phyloP scores from a whole-genome alignment of 345 rosid genomes.

The Pelargonium nanum region DNA sequence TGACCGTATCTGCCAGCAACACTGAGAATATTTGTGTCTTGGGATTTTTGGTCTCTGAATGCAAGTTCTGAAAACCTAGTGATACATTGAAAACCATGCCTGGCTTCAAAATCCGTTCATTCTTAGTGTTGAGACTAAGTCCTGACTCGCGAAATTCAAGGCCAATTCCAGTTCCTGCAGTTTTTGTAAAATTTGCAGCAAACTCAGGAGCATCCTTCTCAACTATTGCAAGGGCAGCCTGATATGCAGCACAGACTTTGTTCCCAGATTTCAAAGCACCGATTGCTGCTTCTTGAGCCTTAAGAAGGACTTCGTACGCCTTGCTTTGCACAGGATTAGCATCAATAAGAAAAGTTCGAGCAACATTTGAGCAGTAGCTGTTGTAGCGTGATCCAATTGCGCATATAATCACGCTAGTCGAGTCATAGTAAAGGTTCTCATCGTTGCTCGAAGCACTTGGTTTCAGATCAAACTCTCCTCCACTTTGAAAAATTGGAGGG shows the following conservation, averaged over 20 bases:
- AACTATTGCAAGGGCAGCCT: conserved; percentile 66
- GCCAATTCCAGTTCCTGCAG: conserved; percentile 98
- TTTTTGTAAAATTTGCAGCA: conserved; percentile 56
- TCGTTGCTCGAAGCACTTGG: conserved; percentile 94
- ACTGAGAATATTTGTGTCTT: conserved; percentile 56
- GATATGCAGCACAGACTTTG: conserved; percentile 52
- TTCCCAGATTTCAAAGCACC: conserved; percentile 61
- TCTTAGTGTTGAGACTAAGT: conserved; percentile 63
- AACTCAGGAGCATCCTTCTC: conserved; percentile 78
- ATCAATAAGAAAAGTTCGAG: conserved; percentile 77
- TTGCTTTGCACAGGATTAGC: conserved; percentile 70
- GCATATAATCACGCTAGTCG: conserved; percentile 77
- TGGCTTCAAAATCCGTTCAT: conserved; percentile 49
- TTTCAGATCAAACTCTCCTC: conserved; percentile 81
- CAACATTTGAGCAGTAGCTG: conserved; percentile 88
- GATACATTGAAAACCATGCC: conserved; percentile 80
- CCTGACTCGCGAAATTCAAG: conserved; percentile 95
- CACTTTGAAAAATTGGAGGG: conserved; percentile 94
- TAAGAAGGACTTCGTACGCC: conserved; percentile 79
- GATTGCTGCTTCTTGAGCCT: conserved; percentile 89
- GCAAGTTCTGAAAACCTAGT: conserved; percentile 85
- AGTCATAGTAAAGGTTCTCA: conserved; percentile 63
- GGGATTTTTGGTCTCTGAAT: conserved; percentile 37
- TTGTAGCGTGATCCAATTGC: conserved; percentile 83
- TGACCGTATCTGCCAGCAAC: conserved; percentile 80